Evolutionary conservation across 2,329 filamentous ascomycete genomes (phyloP), one percentile per base, ranked within the genome.

Genomic region (Aspergillus hortae): DNA sequence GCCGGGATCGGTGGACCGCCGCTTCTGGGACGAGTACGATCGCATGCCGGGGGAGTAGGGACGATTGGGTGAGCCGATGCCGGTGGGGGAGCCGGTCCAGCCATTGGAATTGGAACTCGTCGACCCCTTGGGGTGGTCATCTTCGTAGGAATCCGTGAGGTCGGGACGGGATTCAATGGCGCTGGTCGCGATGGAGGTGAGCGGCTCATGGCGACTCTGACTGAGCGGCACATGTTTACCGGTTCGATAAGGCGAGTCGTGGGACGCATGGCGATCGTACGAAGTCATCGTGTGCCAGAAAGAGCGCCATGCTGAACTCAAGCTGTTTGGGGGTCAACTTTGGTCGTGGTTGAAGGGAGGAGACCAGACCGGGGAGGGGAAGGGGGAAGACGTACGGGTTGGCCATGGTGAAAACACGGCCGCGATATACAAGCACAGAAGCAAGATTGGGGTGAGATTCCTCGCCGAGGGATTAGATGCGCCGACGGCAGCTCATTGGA

Each of bases 281-380:
- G 84, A 87, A 69, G 84, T 88, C 81, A 88, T 94, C 62, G 88
- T 85, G 80, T 97, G 94, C 94, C 94, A 99, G 77, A 99, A 92
- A 56, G 88, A 89, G 74, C 88, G 88, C 74, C 94, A 88, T 74
- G 87, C 84, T 63, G 81, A 81, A 63, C 84, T 81, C 67, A 92
- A 73, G 66, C 87, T 87, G 61, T 40, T 40, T 51, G 27, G 27
- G 15, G 36, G 19, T 46, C 19, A 32, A 42, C 30, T 15, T 25
- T 19, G 21, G 23, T 45, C 6, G 43, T 45, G 15, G 17, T 15
- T 11, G 43, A 32, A 15, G 21, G 32, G 42, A 25, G 38, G 53
- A 11, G 19, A 19, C 19, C 19, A 19, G 19, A 19, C 19, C 15
- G 17, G 10, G 12, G 30, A 27, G 45, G 19, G 42, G 44, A 44